Evolutionary conservation across 805 yeast genomes (phyloP), one percentile per base, ranked within the genome.

Genomic region (Lipomyces spencermartinsiae): DNA sequence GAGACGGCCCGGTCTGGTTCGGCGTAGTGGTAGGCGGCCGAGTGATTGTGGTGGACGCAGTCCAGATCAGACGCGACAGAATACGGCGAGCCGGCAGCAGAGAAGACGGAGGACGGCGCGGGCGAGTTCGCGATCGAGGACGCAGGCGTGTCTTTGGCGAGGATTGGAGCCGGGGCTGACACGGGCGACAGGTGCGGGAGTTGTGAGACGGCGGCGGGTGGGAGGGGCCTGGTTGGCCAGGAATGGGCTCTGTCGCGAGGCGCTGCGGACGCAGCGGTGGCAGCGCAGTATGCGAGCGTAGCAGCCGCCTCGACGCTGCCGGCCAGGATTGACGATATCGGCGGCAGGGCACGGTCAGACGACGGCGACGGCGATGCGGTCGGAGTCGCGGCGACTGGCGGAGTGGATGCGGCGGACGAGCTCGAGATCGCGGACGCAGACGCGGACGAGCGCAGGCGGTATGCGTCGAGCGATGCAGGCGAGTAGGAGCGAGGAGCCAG

Each of bases 381-480:
- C n/a, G n/a, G n/a, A n/a, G n/a, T n/a, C n/a, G n/a, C n/a, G 58
- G 34, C 33, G 34, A 12, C 62, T 34, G 62, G 3, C n/a, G 57
- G 8, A 57, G 56, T 58, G 4, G 55, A 19, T 16, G 37, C 57
- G 10, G 54, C 53, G 12, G 64, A 12, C 29, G 59, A n/a, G 16
- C 60, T 22, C 19, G 66, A 54, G 46, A 35, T 29, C 25, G 55
- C 10, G 25, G 67, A 37, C 34, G 66, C 33, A 10, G 61, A 35
- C 49, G 62, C 31, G 51, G 67, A n/a, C 34, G 67, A 64, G 59
- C 46, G 19, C 14, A 63, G 69, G 29, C 63, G 69, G 59, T 66
- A 66, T 7, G 66, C 66, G 22, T 62, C 69, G 19, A 66, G 64
- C 33, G 69, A 66, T 7, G 58, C 64, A 22, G 69, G 69, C 29